Evolutionary conservation across 495 filamentous ascomycete species (phyloP), one percentile per base, ranked within the genome.

Genomic region (Penicillium cosmopolitanum): DNA sequence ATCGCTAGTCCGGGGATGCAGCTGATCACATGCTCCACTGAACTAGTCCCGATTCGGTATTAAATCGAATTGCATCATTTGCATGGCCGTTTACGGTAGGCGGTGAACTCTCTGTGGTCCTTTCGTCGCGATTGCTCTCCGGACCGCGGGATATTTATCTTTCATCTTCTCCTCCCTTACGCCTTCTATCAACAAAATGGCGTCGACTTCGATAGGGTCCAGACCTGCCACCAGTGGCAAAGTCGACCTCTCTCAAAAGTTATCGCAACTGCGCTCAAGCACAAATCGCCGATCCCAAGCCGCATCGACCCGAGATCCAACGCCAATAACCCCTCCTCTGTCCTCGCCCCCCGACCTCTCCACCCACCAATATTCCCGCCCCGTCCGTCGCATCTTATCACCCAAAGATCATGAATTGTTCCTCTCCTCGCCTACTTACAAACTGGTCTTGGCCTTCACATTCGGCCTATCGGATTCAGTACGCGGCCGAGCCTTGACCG

Each of bases 391-490:
- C 8, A 97, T 99, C 53, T 76, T 98, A 23, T 91, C 92, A 4
- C 73, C 77, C 2, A 73, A 83, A 46, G 96, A 99, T 66, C 93
- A 95, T 69, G 83, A 90, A 13, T 74, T 91, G 7, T 99, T 96
- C 70, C 81, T 91, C 9, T 73, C 84, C 12, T 97, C 94, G 0
- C 82, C 88, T 0, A 90, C 93, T 7, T 89, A 93, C 70, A 80
- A 74, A 4, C 85, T 97, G 6, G 79, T 99, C 52, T 68, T 89
- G 21, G 84, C 89, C 18, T 99, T 96, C 67, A 83, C 97, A 61
- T 97, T 96, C 66, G 82, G 84, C 34, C 87, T 98, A 42, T 87
- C 92, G 42, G 93, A 97, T 58, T 85, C 89, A 0, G 90, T 96
- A 42, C 78, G 86, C 55, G 91, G 93, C 66, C 84, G 77, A 16